Evolutionary conservation across 1,284 basidiomycete species (phyloP).

Genomic region (Fomitopsis betulina): DNA sequence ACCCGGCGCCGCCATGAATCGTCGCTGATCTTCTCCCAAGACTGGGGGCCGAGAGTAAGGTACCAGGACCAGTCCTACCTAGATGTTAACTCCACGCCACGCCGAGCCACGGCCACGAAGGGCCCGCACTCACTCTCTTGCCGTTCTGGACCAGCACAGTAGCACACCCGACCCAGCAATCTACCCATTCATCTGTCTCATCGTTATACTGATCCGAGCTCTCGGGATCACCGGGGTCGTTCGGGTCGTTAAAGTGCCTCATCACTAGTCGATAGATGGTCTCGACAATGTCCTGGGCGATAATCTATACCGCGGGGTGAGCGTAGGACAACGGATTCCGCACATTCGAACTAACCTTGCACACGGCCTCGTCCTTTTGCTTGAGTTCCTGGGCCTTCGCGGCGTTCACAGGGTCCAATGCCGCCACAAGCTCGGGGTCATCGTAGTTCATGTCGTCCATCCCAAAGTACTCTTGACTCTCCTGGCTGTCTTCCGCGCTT

Average conservation of each 20-base stretch:
- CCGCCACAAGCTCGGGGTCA: conserved; percentile 52
- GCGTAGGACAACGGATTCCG: too few relatives aligned
- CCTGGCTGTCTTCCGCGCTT: conserved; percentile 41
- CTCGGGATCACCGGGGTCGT: conserved; percentile 26
- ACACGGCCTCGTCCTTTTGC: conserved; percentile 37
- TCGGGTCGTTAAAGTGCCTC: conserved; percentile 39
- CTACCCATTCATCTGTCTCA: conserved; percentile 53
- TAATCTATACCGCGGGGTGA: conserved; percentile 33
- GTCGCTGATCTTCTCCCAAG: conserved; percentile 58
- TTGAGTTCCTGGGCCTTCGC: conserved; percentile 25
- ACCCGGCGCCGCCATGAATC: conserved; percentile 54
- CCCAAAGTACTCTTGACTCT: conserved; percentile 76
- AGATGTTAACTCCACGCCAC: conserved; percentile 1
- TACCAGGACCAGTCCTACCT: conserved; percentile 63
- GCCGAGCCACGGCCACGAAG: background rate
- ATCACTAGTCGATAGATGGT: conserved; percentile 62
- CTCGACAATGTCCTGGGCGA: conserved; percentile 52
- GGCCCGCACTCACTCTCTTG: conserved; percentile 18
- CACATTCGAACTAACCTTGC: conserved; percentile 31
- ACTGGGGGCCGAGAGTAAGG: conserved; percentile 51
- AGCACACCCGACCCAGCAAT: conserved; percentile 78
- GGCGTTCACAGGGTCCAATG: conserved; percentile 33
- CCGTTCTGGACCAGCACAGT: conserved; percentile 62
- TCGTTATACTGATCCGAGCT: conserved; percentile 25
- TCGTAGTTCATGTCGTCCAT: conserved; percentile 48